Conservation (phyloP, 805 yeast species). For the Cyberlindnera sargentensis region DNA sequence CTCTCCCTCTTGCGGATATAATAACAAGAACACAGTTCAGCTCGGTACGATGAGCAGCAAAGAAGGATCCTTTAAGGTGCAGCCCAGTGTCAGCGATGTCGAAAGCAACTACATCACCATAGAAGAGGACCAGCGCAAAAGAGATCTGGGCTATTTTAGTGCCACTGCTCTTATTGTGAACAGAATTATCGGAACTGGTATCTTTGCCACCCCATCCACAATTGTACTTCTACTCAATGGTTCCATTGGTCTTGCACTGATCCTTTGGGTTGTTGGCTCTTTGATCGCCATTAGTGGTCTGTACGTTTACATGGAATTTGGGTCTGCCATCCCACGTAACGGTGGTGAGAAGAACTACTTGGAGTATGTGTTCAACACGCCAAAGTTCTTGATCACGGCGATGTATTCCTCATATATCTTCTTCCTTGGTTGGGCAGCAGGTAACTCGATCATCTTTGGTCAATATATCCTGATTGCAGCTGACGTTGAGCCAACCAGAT, state of each 20-base stretch:
- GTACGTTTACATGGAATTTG: slow-evolving; percentile 74
- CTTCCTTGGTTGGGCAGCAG: slow-evolving; percentile 80
- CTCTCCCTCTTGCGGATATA: no score
- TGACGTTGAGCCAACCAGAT: slow-evolving; percentile 54
- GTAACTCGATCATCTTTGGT: slow-evolving; percentile 76
- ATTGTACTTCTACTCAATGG: slow-evolving; percentile 45
- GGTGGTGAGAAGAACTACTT: slow-evolving; percentile 85
- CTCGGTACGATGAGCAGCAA: no score
- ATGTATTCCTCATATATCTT: slow-evolving; percentile 66
- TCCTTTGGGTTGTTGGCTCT: slow-evolving; percentile 73
- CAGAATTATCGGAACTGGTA: slow-evolving; percentile 72
- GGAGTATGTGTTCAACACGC: slow-evolving; percentile 63
- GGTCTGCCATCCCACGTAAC: slow-evolving; percentile 69
- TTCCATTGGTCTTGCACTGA: slow-evolving; percentile 62
- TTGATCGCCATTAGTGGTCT: slow-evolving; percentile 58
- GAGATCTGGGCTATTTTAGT: slow-evolving; percentile 43
- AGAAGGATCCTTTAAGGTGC: no score
- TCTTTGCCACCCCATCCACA: slow-evolving; percentile 62
- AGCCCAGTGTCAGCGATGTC: neutral
- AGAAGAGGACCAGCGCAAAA: slow-evolving; percentile 34
- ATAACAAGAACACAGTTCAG: no score
- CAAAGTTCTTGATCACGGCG: slow-evolving; percentile 59
- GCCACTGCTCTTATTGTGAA: slow-evolving; percentile 62
- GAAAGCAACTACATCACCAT: slow-evolving; percentile 10
- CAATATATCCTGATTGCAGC: slow-evolving; percentile 74